phyloP scores from a whole-genome alignment of 1,284 basidiomycete species.

The Trichosporon inkin region DNA sequence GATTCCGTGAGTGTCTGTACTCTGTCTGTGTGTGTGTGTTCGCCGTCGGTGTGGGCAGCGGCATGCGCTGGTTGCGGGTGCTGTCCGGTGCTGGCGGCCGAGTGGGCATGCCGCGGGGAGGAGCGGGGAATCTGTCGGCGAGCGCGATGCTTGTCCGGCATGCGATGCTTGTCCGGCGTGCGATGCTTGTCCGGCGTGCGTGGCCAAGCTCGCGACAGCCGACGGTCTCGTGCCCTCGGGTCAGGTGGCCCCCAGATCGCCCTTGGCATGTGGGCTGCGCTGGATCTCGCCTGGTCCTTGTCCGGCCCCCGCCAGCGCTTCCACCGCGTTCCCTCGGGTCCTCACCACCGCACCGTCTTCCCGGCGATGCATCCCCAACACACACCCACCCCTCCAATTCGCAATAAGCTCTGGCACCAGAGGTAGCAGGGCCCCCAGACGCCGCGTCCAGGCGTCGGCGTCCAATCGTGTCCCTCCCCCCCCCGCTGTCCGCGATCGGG shows the following conservation, averaged over 20 bases:
- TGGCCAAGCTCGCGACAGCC: neutral
- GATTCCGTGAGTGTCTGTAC: constrained; percentile 39
- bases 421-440: no score
- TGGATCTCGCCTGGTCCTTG: neutral
- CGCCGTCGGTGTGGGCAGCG: neutral
- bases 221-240: neutral
- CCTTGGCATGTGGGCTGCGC: constrained; percentile 4
- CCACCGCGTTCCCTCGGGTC: neutral
- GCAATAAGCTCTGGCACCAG: neutral
- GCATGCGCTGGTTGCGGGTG: no score
- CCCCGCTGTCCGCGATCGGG: neutral
- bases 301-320: neutral
- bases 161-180: no score
- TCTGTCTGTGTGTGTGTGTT: neutral
- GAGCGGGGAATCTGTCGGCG: no score
- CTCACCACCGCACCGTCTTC: neutral
- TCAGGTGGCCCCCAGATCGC: neutral
- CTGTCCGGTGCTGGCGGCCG: no score
- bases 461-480: neutral
- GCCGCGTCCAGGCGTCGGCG: neutral
- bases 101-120: no score
- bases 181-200: no score
- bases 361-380: neutral
- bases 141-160: no score
- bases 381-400: neutral